Evolutionary conservation across 768 basidiomycete species (phyloP).

Genomic region (Amanita subjunquillea): DNA sequence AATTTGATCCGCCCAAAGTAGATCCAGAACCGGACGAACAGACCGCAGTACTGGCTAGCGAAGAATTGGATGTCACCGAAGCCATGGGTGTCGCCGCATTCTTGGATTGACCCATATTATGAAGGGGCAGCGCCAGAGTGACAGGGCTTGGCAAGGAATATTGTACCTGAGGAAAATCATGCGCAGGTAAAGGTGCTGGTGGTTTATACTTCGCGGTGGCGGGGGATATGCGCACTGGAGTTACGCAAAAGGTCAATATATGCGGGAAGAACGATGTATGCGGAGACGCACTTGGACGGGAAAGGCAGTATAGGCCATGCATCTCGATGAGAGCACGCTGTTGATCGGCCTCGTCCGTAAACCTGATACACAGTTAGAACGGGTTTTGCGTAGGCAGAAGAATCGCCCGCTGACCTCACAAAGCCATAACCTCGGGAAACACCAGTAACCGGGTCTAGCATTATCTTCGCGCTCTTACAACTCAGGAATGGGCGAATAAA

Average conservation of each 20-base stretch:
- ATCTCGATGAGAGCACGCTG: slow-evolving; percentile 85
- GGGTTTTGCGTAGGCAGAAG: slow-evolving; percentile 4
- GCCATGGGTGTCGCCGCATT: slow-evolving; percentile 69
- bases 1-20: slow-evolving; percentile 41
- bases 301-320: slow-evolving; percentile 85
- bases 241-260: slow-evolving; percentile 16
- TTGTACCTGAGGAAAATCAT: slow-evolving; percentile 37
- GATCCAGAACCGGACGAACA: slow-evolving; percentile 35
- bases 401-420: slow-evolving; percentile 49
- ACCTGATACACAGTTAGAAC: slow-evolving; percentile 32
- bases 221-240: slow-evolving; percentile 79
- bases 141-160: slow-evolving; percentile 28
- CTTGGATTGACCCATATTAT: slow-evolving; percentile 36
- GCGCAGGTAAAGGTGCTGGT: slow-evolving; percentile 28
- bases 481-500: slow-evolving; percentile 83
- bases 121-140: slow-evolving; percentile 39
- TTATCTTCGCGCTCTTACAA: slow-evolving; percentile 93
- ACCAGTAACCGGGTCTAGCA: slow-evolving; percentile 85
- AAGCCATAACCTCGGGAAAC: slow-evolving; percentile 89
- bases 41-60: slow-evolving; percentile 25
- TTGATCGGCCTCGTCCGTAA: slow-evolving; percentile 83
- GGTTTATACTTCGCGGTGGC: slow-evolving; percentile 84
- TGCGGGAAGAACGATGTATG: slow-evolving; percentile 12
- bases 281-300: slow-evolving; percentile 65
- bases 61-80: slow-evolving; percentile 27